Evolutionary conservation across 1,139 yeast genomes (phyloP), one percentile per base, ranked within the genome.

Genomic region (Protomyces arabidopsidicola): DNA sequence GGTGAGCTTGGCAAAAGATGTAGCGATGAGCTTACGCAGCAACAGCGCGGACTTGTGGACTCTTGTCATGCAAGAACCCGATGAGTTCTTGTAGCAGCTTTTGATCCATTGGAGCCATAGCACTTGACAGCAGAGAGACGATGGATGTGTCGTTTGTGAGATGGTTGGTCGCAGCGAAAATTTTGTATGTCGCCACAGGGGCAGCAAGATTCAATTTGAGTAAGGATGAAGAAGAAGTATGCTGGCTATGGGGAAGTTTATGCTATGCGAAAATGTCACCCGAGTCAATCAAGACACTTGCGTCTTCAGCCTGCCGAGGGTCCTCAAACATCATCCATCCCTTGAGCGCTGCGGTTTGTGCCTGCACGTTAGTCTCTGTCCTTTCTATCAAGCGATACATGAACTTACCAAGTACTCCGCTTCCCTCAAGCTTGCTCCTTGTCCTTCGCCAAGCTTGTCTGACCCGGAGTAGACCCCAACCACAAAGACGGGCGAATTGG

Each of bases 251-350:
- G 42, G n/a, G 3, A 16, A 6, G 16, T 10, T 6, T n/a, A 42
- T 18, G 48, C 48, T 70, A 74, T 63, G 74, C 72, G 54, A 74
- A 69, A 45, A 74, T 71, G 51, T 71, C 73, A 38, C 76, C 76
- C 27, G 69, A 65, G 65, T 73, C 76, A 53, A 74, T 66, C 60
- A 68, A 69, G 22, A 55, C 48, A 22, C 45, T 58, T 20, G 45
- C 65, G 24, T 66, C 68, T 6, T 86, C 48, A 20, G 22, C 12
- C 10, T 42, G 24, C 72, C 90, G 84, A 62, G 95, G 93, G 22
- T 98, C 98, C 67, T 88, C 83, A 76, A 91, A 93, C 72, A 95
- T 82, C 77, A 93, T 93, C 86, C 95, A 93, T 66, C 89, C 84
- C 81, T 90, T 85, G 74, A 93, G 83, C 35, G 98, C 93, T 75